Base-by-base conservation (phyloP, 495 filamentous ascomycete genomes). In the Rusavskia elegans region DNA sequence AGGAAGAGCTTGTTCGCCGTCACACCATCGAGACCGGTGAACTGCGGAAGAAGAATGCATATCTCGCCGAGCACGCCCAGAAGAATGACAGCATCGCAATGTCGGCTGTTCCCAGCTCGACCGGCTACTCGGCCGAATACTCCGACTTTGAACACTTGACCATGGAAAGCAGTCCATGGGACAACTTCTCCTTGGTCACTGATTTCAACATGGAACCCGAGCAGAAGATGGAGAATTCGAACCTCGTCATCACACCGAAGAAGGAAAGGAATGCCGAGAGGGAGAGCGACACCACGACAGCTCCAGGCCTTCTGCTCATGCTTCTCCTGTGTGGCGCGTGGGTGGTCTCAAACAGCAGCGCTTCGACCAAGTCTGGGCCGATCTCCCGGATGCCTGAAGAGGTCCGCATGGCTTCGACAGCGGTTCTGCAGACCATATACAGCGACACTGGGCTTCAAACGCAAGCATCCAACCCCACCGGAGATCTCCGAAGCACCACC, bases 271-370 rank as follows among this genome's bases (percentile, higher is more conserved):
- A 73, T 37, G 59, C 69, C 37, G 62, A 70, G 41, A 65, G 67
- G 59, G 78, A 79, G 38, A 66, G 68, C 45, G 80, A 84, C 55
- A 80, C 83, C 63, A 71, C 80, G 19, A 70, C 76, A 55, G 74
- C 78, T 58, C 74, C 78, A 49, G 80, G 81, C 49, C 67, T 85
- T 45, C 68, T 85, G 48, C 74, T 85, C 61, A 78, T 80, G 89
- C 86, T 95, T 58, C 86, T 98, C 55, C 85, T 98, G 53, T 89
- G 94, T 61, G 92, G 92, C 59, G 92, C 92, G 48, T 96, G 94
- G 65, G 88, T 97, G 55, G 88, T 90, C 50, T 95, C 89, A 44
- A 94, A 90, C 70, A 76, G 74, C 70, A 76, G 74, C 49, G 68
- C 76, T 3, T 67, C 79, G 64, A 61, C 81, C 59, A 57, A 79